Conservation (phyloP, 306 rosid genomes). For the Fragaria ananassa region DNA sequence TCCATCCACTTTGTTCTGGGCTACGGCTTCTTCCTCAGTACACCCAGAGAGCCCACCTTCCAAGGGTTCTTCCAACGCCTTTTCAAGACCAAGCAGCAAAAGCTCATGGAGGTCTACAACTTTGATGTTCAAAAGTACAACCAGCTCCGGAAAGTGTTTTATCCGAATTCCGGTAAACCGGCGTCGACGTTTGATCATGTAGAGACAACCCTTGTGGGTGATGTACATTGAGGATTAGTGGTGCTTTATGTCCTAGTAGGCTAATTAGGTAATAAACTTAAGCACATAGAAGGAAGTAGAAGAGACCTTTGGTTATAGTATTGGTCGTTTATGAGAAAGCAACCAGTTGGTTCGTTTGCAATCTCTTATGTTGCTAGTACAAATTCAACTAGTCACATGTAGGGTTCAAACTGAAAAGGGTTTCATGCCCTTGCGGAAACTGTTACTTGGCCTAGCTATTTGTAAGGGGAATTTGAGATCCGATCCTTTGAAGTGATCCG, state of each 20-base stretch:
- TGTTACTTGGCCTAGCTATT: too few species aligned
- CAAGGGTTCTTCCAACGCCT: slow-evolving; percentile 60
- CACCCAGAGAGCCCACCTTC: slow-evolving; percentile 71
- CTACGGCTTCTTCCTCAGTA: slow-evolving; percentile 57
- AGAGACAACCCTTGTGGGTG: neutral
- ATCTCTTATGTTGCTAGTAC: neutral
- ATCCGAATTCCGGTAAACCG: slow-evolving; percentile 20
- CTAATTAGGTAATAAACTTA: neutral
- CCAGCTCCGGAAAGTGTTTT: slow-evolving; percentile 45
- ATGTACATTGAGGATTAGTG: slow-evolving; percentile 13
- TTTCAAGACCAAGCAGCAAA: slow-evolving; percentile 46
- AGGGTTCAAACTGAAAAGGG: too few species aligned
- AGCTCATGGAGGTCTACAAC: slow-evolving; percentile 47
- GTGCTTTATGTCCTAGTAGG: neutral
- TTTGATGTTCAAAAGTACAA: slow-evolving; percentile 50
- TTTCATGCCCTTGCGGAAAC: neutral
- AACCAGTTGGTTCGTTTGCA: neutral
- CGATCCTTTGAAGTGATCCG: too few species aligned
- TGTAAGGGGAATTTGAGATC: neutral
- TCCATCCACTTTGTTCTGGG: slow-evolving; percentile 53
- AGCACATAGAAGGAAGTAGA: neutral
- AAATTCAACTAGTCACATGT: neutral
- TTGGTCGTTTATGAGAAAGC: neutral
- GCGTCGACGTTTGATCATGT: neutral
- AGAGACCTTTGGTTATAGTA: neutral